Evolutionary conservation across 305 asterid genomes (phyloP), one percentile per base, ranked within the genome.

Genomic region (Solanum hybrid): DNA sequence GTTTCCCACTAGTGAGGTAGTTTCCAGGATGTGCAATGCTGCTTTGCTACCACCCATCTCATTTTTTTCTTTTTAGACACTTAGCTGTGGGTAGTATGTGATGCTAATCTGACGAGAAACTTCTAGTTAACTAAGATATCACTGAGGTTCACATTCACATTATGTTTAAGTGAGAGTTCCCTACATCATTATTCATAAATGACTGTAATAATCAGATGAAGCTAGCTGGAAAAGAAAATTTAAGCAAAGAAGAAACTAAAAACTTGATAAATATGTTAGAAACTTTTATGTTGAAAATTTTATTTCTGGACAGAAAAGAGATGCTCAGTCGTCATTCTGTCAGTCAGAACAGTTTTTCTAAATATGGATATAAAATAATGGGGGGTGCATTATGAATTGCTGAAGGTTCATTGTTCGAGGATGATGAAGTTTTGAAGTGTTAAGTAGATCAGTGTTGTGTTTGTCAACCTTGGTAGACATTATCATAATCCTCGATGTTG

Each of bases 1-100:
- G 98, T 37, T 97, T 87, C 94, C 98, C 29, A 81, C 95, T 86
- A 90, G 93, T 92, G 99, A 97, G 99, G 99, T 95, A 93, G 90
- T 78, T 45, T 45, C 71, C 89, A 29, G 51, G 86, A 75, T 31
- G 72, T 13, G 27, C 38, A 27, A 45, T 45, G 72, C 87, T 38
- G 38, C 35, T 42, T 42, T 27, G 10, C 86, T 14, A 27, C 27
- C 71, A 42, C 26, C 86, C 86, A 40, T 81, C 35, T 38, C 38
- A 8, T 4, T 82, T 15, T 29, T 37, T 78, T 10, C 19, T 35
- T 82, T 42, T 45, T 45, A 45, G 87, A 82, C 40, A 45, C 72
- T 45, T 45, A 45, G 27, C 72, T 82, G 38, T 82, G 73, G 69
- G 86, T 81, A 38, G 71, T 81, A 42, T 45, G 73, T 19, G 38